A percentile compares a stretch with the other conserved stretches of the same genome.
Evolutionary conservation across 352 stramenopile genomes (phyloP).

Genomic region (Phytophthora kernoviae): DNA sequence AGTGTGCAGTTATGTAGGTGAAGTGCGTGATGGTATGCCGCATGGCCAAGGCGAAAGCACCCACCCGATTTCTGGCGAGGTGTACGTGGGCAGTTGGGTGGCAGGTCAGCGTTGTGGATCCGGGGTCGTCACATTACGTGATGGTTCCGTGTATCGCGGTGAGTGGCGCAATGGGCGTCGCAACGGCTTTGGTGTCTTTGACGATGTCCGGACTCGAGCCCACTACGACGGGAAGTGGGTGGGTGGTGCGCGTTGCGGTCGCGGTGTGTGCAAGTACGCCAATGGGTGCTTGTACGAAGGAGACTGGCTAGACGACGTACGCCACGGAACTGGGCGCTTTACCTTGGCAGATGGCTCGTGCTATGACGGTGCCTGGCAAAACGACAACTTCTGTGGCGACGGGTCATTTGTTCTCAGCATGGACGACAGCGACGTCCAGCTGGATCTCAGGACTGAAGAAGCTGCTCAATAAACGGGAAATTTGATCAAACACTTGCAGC

Average conservation of each 20-base stretch:
- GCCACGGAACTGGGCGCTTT: constrained; percentile 80
- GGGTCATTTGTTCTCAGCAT: constrained; percentile 65
- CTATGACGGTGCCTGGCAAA: constrained; percentile 85
- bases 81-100: constrained; percentile 58
- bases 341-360: constrained; percentile 77
- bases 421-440: constrained; percentile 18
- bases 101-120: constrained; percentile 55
- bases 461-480: constrained; percentile 4
- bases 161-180: constrained; percentile 85
- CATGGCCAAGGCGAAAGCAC: constrained; percentile 63
- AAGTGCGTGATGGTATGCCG: constrained; percentile 46
- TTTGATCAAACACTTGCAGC: neutral
- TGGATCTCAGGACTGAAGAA: constrained; percentile 1
- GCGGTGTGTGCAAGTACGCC: constrained; percentile 58
- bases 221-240: constrained; percentile 90
- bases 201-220: constrained; percentile 58
- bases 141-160: constrained; percentile 85
- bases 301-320: constrained; percentile 79
- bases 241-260: constrained; percentile 67
- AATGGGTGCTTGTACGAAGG: constrained; percentile 81
- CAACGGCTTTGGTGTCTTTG: constrained; percentile 81
- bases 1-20: constrained; percentile 51
- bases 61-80: constrained; percentile 39
- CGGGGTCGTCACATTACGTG: constrained; percentile 51
- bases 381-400: constrained; percentile 75